These are phyloP conservation scores for Urostyla sp. DNA, from an alignment of 73 alveolate genomes.

Conservation along the genomic window DNA sequence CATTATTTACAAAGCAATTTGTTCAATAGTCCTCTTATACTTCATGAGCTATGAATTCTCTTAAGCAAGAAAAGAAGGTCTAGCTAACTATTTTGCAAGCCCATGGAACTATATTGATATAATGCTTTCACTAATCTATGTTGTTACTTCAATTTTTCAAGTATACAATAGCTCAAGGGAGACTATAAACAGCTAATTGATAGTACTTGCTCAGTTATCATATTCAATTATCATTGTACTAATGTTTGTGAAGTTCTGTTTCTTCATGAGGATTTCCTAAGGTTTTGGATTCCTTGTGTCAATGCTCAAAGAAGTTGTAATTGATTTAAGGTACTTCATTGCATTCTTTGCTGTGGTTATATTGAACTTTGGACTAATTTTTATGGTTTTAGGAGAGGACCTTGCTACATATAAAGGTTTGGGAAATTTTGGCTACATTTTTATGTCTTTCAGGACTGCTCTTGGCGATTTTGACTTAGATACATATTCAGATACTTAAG, in stretches of 20 bases:
- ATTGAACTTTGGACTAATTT: neutral
- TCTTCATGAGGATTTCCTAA: neutral
- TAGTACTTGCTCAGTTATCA: neutral
- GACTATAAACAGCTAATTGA: neutral
- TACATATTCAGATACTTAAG: neutral
- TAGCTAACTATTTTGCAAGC: neutral
- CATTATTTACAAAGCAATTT: neutral
- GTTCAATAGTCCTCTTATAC: neutral
- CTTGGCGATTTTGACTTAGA: conserved; percentile 25
- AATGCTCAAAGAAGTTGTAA: neutral
- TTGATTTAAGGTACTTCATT: conserved; percentile 2
- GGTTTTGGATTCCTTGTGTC: conserved; percentile 9
- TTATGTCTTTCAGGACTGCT: conserved; percentile 11
- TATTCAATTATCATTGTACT: neutral
- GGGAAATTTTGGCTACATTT: neutral
- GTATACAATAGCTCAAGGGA: neutral
- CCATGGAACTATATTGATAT: conserved; percentile 11
- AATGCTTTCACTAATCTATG: neutral
- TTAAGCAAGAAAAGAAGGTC: neutral
- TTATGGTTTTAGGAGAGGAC: neutral
- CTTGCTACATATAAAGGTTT: neutral
- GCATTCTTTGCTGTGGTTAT: neutral
- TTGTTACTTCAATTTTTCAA: neutral
- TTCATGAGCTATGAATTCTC: neutral
- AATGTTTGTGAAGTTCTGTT: neutral